Conservation (phyloP, 139 green algal species). For the Zygnema circumcarinatum region DNA sequence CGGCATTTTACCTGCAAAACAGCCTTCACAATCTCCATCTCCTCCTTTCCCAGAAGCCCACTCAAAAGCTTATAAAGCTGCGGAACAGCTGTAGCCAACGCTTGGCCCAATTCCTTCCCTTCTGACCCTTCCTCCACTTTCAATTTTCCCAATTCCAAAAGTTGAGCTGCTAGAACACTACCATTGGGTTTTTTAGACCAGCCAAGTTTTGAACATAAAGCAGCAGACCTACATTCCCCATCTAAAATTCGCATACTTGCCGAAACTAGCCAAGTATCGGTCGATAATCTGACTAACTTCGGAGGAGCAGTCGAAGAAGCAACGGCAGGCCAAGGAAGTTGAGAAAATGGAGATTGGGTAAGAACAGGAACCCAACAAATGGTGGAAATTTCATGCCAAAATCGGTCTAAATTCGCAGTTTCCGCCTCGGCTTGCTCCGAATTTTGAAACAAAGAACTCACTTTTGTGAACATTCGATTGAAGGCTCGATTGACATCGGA, state of each 20-base stretch:
- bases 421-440: constrained; percentile 1
- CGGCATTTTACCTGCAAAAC: constrained; percentile 66
- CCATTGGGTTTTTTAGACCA: constrained; percentile 64
- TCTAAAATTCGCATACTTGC: constrained; percentile 65
- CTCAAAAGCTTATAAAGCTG: constrained; percentile 64
- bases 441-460: background rate
- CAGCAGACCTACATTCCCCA: constrained; percentile 5
- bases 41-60: constrained; percentile 53
- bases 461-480: constrained; percentile 25
- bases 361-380: constrained; percentile 74
- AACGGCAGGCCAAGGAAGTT: constrained; percentile 69
- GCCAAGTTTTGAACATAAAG: constrained; percentile 60
- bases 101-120: constrained; percentile 52
- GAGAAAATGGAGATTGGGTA: constrained; percentile 41
- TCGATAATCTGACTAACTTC: constrained; percentile 57
- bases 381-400: constrained; percentile 67
- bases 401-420: constrained; percentile 18
- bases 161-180: constrained; percentile 70
- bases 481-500: background rate
- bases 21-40: constrained; percentile 64
- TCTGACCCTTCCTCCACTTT: constrained; percentile 1
- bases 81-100: constrained; percentile 71
- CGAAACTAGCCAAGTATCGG: constrained; percentile 74
- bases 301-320: constrained; percentile 61
- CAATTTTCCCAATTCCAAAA: constrained; percentile 67